Percentiles rank a stretch among this genome's conserved stretches.
Conservation (phyloP, 768 basidiomycete genomes). For the Obba rivulosa region DNA sequence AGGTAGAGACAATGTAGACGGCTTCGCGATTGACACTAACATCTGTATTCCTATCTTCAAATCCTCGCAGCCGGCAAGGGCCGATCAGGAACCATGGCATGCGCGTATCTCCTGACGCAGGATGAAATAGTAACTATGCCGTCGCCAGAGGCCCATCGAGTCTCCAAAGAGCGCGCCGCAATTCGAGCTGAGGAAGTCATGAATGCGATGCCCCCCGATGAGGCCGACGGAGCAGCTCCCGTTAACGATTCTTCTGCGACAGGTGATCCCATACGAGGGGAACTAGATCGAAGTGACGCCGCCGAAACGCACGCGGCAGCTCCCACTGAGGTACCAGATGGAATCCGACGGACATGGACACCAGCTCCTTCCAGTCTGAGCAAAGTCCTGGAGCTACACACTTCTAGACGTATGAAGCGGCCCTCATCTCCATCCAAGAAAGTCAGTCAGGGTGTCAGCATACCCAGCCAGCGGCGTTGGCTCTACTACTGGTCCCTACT, state of each 20-base stretch:
- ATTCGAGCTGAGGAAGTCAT: slow-evolving; percentile 45
- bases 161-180: slow-evolving; percentile 43
- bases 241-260: background rate
- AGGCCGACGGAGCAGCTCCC: slow-evolving; percentile 15
- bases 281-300: background rate
- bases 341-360: background rate
- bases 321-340: background rate
- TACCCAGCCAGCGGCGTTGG: slow-evolving; percentile 77
- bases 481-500: slow-evolving; percentile 72
- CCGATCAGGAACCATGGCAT: slow-evolving; percentile 81
- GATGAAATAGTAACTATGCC: slow-evolving; percentile 43
- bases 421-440: slow-evolving; percentile 17
- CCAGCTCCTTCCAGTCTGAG: slow-evolving; percentile 29
- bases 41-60: background rate
- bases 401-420: slow-evolving; percentile 61
- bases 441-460: slow-evolving; percentile 59
- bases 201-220: slow-evolving; percentile 41
- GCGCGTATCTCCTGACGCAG: slow-evolving; percentile 70
- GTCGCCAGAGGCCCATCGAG: slow-evolving; percentile 40
- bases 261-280: background rate
- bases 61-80: slow-evolving; percentile 63
- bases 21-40: background rate
- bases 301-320: background rate
- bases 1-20: slow-evolving; percentile 37
- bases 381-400: slow-evolving; percentile 63